Conservation (phyloP, 176 grass and related monocot genomes). For the Aegilops longissima region DNA sequence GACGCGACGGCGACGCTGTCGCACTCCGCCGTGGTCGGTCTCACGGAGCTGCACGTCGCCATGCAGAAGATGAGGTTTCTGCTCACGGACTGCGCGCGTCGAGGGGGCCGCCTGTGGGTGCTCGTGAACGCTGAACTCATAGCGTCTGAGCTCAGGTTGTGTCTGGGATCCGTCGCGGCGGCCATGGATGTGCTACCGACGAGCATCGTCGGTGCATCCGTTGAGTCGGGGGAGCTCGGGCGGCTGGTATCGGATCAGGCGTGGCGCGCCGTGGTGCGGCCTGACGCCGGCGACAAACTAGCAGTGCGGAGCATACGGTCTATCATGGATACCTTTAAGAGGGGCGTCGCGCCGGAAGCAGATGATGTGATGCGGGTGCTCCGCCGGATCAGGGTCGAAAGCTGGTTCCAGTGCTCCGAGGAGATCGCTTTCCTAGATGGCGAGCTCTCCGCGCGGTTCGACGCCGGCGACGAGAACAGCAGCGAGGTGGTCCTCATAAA, state of each 20-base stretch:
- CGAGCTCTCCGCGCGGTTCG: constrained; percentile 27
- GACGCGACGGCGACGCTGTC: neutral
- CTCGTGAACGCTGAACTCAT: constrained; percentile 54
- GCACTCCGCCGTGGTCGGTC: constrained; percentile 41
- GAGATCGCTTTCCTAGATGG: constrained; percentile 59
- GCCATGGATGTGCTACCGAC: constrained; percentile 69
- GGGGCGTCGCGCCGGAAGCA: constrained; percentile 44
- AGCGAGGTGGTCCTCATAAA: constrained; percentile 39
- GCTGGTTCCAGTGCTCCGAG: constrained; percentile 80
- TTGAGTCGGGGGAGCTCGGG: constrained; percentile 59
- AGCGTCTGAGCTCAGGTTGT: constrained; percentile 52
- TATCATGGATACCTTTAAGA: constrained; percentile 60
- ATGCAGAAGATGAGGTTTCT: constrained; percentile 73
- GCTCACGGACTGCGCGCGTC: constrained; percentile 53
- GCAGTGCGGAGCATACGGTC: constrained; percentile 53
- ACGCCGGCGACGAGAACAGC: constrained; percentile 12
- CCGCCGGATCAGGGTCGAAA: constrained; percentile 45
- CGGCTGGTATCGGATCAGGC: constrained; percentile 56
- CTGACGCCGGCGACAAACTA: constrained; percentile 38
- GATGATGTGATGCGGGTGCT: constrained; percentile 57
- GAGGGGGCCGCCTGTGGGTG: constrained; percentile 61
- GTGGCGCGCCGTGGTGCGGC: constrained; percentile 38
- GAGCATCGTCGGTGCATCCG: neutral
- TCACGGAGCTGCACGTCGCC: constrained; percentile 86
- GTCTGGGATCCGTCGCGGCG: constrained; percentile 53